Percentiles rank a stretch among this genome's conserved stretches.
These are phyloP conservation scores for Amaranthus cruentus DNA, from an alignment of 148 eudicot species.

Conservation along the genomic window DNA sequence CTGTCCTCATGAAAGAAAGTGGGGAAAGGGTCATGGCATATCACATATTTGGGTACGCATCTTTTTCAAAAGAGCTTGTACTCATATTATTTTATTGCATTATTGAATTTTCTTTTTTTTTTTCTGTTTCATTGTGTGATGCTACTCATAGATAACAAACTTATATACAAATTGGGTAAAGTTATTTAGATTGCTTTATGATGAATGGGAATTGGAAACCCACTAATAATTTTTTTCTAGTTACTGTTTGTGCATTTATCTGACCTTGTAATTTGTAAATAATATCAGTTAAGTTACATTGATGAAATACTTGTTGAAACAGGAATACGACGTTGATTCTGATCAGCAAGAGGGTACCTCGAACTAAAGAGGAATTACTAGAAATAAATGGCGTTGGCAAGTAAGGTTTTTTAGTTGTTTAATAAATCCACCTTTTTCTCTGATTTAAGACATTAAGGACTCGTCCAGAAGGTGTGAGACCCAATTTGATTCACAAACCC, in stretches of 20 bases:
- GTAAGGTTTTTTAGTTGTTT: slow-evolving; percentile 37
- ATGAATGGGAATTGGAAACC: background rate
- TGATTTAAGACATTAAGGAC: background rate
- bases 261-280: background rate
- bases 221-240: background rate
- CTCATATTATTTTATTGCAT: background rate
- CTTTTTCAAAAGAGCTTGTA: background rate
- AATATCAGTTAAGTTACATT: background rate
- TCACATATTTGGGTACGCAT: slow-evolving; percentile 69
- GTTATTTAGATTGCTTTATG: background rate
- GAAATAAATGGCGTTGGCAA: slow-evolving; percentile 77
- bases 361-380: slow-evolving; percentile 69
- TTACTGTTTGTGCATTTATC: slow-evolving; percentile 2
- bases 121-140: slow-evolving; percentile 1
- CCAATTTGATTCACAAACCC: no score
- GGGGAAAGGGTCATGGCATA: slow-evolving; percentile 56
- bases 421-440: background rate
- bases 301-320: slow-evolving; percentile 17
- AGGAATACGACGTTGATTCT: slow-evolving; percentile 49
- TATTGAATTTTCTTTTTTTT: background rate
- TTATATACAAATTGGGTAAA: background rate
- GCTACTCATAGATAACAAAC: background rate
- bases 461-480: no score
- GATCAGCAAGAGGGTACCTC: slow-evolving; percentile 57
- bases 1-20: slow-evolving; percentile 47